Conservation (phyloP, 495 filamentous ascomycete species). For the Aspergillus hancockii region DNA sequence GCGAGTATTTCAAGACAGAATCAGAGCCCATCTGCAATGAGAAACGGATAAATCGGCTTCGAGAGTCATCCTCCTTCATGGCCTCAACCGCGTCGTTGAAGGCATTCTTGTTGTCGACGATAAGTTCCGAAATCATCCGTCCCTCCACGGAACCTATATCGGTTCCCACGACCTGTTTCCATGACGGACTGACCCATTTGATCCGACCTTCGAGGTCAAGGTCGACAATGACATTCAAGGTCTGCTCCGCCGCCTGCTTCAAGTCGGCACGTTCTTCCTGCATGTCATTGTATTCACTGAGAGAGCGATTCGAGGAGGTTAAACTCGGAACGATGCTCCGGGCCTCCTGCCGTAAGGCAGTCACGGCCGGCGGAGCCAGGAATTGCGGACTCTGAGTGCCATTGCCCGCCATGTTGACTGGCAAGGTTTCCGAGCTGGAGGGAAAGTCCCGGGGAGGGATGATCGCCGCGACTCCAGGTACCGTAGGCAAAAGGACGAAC, state of each 20-base stretch:
- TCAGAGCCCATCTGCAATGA: slow-evolving; percentile 71
- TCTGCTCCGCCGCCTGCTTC: slow-evolving; percentile 93
- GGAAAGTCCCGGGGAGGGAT: slow-evolving; percentile 1
- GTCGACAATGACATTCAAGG: slow-evolving; percentile 91
- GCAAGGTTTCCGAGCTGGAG: slow-evolving; percentile 11
- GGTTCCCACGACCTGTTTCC: slow-evolving; percentile 89
- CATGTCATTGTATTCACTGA: slow-evolving; percentile 66
- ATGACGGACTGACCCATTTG: slow-evolving; percentile 96
- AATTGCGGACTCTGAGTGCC: slow-evolving; percentile 40
- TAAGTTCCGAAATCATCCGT: slow-evolving; percentile 74
- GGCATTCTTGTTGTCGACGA: slow-evolving; percentile 73
- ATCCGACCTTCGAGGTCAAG: slow-evolving; percentile 84
- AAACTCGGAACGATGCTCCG: slow-evolving; percentile 43
- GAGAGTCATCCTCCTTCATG: slow-evolving; percentile 89
- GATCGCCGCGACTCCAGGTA: not conserved
- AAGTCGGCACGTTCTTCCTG: slow-evolving; percentile 85
- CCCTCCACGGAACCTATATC: slow-evolving; percentile 70
- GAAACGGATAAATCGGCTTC: slow-evolving; percentile 90
- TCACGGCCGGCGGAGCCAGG: slow-evolving; percentile 53
- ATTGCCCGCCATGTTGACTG: slow-evolving; percentile 48
- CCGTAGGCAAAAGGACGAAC: slow-evolving; percentile 2
- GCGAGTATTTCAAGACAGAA: slow-evolving; percentile 62
- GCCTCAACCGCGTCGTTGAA: slow-evolving; percentile 82
- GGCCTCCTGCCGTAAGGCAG: slow-evolving; percentile 56
- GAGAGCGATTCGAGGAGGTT: slow-evolving; percentile 55